Evolutionary conservation across 2,329 filamentous ascomycete species (phyloP), one percentile per base, ranked within the genome.

Genomic region (Calonectria crousiana): DNA sequence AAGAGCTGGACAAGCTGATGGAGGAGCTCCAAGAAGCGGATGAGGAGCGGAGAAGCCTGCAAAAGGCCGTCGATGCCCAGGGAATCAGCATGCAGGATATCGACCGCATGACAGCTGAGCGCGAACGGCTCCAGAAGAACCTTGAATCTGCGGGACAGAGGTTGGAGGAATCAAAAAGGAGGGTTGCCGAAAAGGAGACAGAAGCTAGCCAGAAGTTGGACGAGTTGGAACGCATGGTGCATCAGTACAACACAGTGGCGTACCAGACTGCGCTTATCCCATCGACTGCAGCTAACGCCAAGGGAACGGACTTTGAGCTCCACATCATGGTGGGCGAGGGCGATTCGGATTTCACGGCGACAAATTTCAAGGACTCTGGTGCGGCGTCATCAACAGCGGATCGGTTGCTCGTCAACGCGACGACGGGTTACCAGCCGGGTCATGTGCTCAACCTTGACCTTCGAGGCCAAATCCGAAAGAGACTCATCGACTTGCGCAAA

Each of bases 81-180:
- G 97, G 97, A 3, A 96, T 99, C 83, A 97, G 95, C 81, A 97
- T 98, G 86, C 94, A 97, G 86, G 97, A 99, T 90, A 98, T 99
- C 82, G 97, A 99, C 89, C 95, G 97, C 84, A 98, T 99, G 96
- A 98, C 95, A 79, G 93, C 95, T 44, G 97, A 99, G 84, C 93
- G 96, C 68, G 97, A 99, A 81, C 93, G 97, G 60, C 90, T 99
- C n/a, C 95, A 98, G 77, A 96, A 94, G 80, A 94, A 93, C 52
- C 93, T 98, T 56, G 95, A 98, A 79, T 91, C 93, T 2, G 94
- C 95, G 0, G 89, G 92, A 8, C 89, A 91, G 69, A 91, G 95
- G 67, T 88, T 98, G 0, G 96, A 98, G 72, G 97, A 98, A 76
- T 91, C 93, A 11, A 97, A 97, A 87, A 93, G 91, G 77, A 93